Evolutionary conservation across 805 yeast species (phyloP).

Genomic region (Myxozyma monticola): DNA sequence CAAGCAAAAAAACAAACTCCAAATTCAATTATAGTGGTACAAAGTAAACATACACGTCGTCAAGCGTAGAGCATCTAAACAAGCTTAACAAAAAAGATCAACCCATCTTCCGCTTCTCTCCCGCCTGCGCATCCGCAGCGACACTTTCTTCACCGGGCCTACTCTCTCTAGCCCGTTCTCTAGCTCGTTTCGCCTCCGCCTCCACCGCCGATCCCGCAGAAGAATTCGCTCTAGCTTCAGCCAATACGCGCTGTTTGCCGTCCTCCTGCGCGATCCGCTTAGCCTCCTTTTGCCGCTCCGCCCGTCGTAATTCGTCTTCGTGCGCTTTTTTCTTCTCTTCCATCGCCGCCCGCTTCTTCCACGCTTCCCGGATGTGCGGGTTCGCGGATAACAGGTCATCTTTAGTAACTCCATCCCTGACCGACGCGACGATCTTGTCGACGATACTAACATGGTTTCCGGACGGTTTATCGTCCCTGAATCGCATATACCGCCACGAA

Average conservation of each 20-base stretch:
- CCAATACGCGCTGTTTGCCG: background rate
- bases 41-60: background rate
- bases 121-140: constrained; percentile 5
- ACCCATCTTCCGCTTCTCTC: constrained; percentile 22
- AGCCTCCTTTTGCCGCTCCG: constrained; percentile 14
- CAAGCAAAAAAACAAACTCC: too few relatives aligned
- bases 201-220: constrained; percentile 2
- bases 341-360: constrained; percentile 57
- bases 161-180: constrained; percentile 21
- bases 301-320: constrained; percentile 31
- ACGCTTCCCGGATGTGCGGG: constrained; percentile 54
- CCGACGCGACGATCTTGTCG: constrained; percentile 76
- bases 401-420: constrained; percentile 79
- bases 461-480: constrained; percentile 87
- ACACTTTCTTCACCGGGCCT: constrained; percentile 5
- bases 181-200: constrained; percentile 13
- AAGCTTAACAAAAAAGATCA: background rate
- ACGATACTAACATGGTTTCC: constrained; percentile 86
- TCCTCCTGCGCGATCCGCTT: constrained; percentile 3
- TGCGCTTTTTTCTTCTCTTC: constrained; percentile 32
- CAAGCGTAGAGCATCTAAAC: too few relatives aligned
- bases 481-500: constrained; percentile 81
- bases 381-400: constrained; percentile 68
- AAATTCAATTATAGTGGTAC: too few relatives aligned
- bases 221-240: background rate